Evolutionary conservation across 768 basidiomycete genomes (phyloP), one percentile per base, ranked within the genome.

Genomic region (Macrolepiota dolichaula): DNA sequence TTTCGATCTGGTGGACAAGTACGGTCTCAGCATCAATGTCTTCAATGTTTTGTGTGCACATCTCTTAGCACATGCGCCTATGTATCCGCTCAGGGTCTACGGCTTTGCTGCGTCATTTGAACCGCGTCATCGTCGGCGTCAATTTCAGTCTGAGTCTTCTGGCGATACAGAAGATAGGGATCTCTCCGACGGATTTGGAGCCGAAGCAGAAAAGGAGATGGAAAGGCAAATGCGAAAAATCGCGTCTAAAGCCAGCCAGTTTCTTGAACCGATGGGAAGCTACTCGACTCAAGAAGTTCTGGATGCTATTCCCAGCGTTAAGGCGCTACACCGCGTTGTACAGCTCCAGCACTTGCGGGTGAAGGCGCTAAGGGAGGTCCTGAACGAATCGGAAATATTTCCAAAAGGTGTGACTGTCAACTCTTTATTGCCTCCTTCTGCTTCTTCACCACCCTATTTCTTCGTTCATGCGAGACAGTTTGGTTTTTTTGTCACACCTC

Each of bases 1-100:
- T 64, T 79, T 86, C 67, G 72, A 68, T 49, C 74, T 90, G 44
- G 82, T 78, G 36, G 89, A 90, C 72, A 91, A 91, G 69, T 91
- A 91, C 65, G 76, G 75, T 3, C 74, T 91, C 22, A 75, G 79
- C 32, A 77, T 78, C 9, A 63, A 76, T 4, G 76, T 85, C 51
- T 66, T 77, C 57, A 68, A 71, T 2, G 69, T 73, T 17, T 67
- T 91, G 50, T 74, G 77, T 60, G 71, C 72, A 25, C 88, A 90
- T 70, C 72, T 91, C 2, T 63, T 77, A 19, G 86, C 85, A 4
- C 83, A 89, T 69, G 83, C 82, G 2, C 74, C 87, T 24, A 79
- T 81, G 2, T 81, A 89, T 68, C 82, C 82, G 2, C 74, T 91
- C n/a, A 77, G 79, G 55, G 84, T 89, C 25, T 90, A 90, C 67